Conservation (phyloP, 306 rosid genomes). For the Comarum palustre region DNA sequence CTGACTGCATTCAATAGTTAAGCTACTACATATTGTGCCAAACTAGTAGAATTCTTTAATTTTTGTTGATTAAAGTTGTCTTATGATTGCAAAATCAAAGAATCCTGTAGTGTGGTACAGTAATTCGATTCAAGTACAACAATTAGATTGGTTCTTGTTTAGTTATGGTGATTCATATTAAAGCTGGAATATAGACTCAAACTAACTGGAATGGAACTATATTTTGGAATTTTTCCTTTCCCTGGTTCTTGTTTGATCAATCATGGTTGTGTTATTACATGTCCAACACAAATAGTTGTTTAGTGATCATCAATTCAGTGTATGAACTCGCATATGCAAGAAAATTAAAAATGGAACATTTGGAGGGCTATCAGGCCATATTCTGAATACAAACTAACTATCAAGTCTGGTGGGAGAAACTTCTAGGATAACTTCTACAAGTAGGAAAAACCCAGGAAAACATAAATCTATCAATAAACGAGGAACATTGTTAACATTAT, state of each 20-base stretch:
- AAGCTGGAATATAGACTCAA: background rate
- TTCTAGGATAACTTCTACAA: background rate
- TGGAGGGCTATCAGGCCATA: background rate
- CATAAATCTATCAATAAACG: background rate
- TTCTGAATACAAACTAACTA: background rate
- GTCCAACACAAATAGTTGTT: background rate
- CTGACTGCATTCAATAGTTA: background rate
- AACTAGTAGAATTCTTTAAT: background rate
- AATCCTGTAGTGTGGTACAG: background rate
- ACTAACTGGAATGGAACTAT: background rate
- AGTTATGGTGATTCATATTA: background rate
- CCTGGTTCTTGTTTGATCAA: background rate
- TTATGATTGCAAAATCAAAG: background rate
- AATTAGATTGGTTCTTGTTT: background rate
- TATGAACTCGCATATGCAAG: background rate
- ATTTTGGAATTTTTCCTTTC: background rate
- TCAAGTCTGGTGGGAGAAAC: background rate
- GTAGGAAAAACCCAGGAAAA: background rate
- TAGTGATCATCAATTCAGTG: background rate
- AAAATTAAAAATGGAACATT: background rate
- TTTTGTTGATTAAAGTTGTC: background rate
- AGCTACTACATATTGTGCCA: background rate
- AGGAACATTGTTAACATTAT: background rate
- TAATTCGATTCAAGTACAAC: background rate
- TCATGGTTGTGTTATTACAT: background rate